Percentiles rank a stretch among this genome's conserved stretches.
phyloP scores from a whole-genome alignment of 805 yeast species.

The Pichia insulana region DNA sequence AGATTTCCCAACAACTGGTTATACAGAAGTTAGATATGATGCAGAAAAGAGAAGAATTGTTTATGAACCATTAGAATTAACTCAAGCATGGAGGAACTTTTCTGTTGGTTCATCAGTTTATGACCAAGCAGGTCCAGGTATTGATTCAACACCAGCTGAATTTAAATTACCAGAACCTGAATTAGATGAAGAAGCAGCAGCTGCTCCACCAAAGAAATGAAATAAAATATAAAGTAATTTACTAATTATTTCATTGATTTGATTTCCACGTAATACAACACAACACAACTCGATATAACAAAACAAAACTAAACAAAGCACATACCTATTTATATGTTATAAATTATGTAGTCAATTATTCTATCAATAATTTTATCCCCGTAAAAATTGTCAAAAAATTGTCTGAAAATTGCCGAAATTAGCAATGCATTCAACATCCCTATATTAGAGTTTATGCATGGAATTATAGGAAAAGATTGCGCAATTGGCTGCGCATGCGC shows the following conservation, averaged over 20 bases:
- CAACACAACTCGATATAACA: background rate
- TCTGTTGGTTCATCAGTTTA: conserved; percentile 81
- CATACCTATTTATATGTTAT: background rate
- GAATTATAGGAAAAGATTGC: no score
- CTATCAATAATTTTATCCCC: no score
- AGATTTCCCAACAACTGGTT: conserved; percentile 89
- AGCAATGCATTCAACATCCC: no score
- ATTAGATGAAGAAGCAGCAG: conserved; percentile 40
- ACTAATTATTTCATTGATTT: background rate
- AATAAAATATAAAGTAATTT: background rate
- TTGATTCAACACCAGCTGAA: conserved; percentile 69
- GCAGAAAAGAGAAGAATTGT: conserved; percentile 85
- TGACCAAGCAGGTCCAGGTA: conserved; percentile 88
- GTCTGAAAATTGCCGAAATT: no score
- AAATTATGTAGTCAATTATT: conserved; percentile 5
- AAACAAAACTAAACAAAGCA: background rate
- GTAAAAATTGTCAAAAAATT: no score
- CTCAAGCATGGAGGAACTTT: conserved; percentile 90
- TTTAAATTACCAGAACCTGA: conserved; percentile 82
- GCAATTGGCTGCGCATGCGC: no score
- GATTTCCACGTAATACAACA: background rate
- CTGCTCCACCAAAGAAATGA: background rate
- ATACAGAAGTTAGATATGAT: conserved; percentile 84
- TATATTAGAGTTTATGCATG: no score
- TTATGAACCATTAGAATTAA: conserved; percentile 82